Percentiles rank a stretch among this genome's conserved stretches.
Conservation (phyloP, 345 rosid genomes). For the Populus alba region DNA sequence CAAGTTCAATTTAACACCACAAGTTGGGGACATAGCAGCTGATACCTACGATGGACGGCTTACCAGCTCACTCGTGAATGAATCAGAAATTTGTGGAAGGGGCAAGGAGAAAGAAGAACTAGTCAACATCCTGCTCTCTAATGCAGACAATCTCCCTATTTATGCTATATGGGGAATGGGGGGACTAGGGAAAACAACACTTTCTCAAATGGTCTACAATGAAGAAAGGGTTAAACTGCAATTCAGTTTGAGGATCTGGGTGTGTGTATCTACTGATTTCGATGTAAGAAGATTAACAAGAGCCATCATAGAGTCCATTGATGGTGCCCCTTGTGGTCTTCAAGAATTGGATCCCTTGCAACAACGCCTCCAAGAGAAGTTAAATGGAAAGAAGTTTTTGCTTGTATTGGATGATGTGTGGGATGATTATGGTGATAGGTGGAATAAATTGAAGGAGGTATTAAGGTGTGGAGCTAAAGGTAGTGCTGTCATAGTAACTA, state of each 20-base stretch:
- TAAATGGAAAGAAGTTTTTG: not conserved
- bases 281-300: not conserved
- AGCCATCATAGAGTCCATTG: slow-evolving; percentile 1
- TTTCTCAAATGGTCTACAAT: slow-evolving; percentile 1
- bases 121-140: not conserved
- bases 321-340: not conserved
- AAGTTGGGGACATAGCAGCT: not conserved
- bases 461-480: not conserved
- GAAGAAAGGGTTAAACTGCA: not conserved
- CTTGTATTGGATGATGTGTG: slow-evolving; percentile 6
- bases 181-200: not conserved
- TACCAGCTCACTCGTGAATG: not conserved
- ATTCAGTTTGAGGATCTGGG: slow-evolving; percentile 2
- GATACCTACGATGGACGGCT: not conserved
- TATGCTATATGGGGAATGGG: slow-evolving; percentile 5
- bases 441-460: not conserved
- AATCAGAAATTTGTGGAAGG: not conserved
- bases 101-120: not conserved
- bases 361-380: not conserved
- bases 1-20: not conserved
- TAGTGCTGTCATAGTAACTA: not conserved
- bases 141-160: not conserved
- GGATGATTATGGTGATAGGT: not conserved
- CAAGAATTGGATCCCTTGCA: slow-evolving; percentile 2
- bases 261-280: slow-evolving; percentile 8